Evolutionary conservation across 345 rosid species (phyloP).

Genomic region (Excoecaria cochinchinensis): DNA sequence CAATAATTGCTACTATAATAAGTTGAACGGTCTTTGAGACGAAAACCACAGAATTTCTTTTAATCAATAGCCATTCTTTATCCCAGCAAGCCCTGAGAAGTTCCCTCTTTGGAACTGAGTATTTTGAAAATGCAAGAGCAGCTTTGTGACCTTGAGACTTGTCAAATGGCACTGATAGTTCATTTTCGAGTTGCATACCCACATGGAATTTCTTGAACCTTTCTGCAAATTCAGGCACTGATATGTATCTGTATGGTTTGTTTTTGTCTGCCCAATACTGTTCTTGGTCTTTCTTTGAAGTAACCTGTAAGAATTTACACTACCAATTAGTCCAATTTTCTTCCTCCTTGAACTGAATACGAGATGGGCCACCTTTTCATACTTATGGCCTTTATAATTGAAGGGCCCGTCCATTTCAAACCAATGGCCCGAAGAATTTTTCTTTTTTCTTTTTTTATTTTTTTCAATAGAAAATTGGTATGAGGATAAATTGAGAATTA

Average conservation of each 20-base stretch:
- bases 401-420: background rate
- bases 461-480: no score
- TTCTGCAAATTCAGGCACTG: constrained; percentile 58
- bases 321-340: no score
- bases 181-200: constrained; percentile 58
- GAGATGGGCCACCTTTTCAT: no score
- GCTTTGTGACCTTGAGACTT: constrained; percentile 62
- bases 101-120: constrained; percentile 56
- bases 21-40: constrained; percentile 73
- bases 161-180: constrained; percentile 63
- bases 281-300: constrained; percentile 88
- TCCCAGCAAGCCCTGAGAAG: constrained; percentile 79
- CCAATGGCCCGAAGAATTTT: background rate
- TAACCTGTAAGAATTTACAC: constrained; percentile 47
- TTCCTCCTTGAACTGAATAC: no score
- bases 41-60: constrained; percentile 66
- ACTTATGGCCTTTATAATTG: no score
- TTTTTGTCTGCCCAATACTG: constrained; percentile 71
- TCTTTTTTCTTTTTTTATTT: no score
- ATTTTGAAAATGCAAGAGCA: constrained; percentile 60
- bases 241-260: constrained; percentile 58
- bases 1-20: constrained; percentile 52
- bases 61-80: constrained; percentile 72
- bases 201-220: constrained; percentile 67
- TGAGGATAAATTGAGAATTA: no score